Evolutionary conservation across 306 rosid genomes (phyloP), one percentile per base, ranked within the genome.

Genomic region (Pterocarpus santalinus): DNA sequence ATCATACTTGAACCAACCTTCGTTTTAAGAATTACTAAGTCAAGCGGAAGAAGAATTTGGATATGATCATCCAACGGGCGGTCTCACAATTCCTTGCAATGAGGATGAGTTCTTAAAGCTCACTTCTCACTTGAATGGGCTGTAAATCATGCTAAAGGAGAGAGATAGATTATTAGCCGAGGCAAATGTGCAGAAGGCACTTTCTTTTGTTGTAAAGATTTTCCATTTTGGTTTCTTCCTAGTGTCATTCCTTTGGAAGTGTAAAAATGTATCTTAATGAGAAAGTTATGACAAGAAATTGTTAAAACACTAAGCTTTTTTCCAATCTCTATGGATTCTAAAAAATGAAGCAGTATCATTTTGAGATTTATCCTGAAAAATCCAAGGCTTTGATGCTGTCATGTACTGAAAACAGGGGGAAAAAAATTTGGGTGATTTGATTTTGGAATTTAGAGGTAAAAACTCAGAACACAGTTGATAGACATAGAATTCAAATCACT

Each of bases 61-160:
- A 61, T 85, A 69, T 76, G 58, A 79, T 79, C 81, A 87, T 82
- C 88, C 90, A 7, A 72, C 22, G 35, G 87, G 84, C 8, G 89
- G 87, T 33, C 81, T 88, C 17, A 85, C 80, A 56, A 77, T 88
- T 61, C 84, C 89, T 2, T 85, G 86, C 69, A 34, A 5, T 7
- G 89, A 85, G 39, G 76, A 73, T 73, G 77, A 61, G 52, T 85
- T 85, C 70, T 22, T 61, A 60, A 61, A 34, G 47, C 63, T 85
- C 72, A 77, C 78, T 60, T 83, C 84, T 80, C 12, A 30, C 69
- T 65, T 81, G 67, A 84, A 53, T 17, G 41, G 43, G 52, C 2
- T 39, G 71, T 79, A 39, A 47, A 17, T 43, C 61, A 73, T 7
- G 5, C 7, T n/a, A 51, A 17, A 11, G 67, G 16, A 76, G 65